Percentiles rank a stretch among this genome's conserved stretches.
Conservation (phyloP, 345 rosid species). For the Eucalyptus marginata region DNA sequence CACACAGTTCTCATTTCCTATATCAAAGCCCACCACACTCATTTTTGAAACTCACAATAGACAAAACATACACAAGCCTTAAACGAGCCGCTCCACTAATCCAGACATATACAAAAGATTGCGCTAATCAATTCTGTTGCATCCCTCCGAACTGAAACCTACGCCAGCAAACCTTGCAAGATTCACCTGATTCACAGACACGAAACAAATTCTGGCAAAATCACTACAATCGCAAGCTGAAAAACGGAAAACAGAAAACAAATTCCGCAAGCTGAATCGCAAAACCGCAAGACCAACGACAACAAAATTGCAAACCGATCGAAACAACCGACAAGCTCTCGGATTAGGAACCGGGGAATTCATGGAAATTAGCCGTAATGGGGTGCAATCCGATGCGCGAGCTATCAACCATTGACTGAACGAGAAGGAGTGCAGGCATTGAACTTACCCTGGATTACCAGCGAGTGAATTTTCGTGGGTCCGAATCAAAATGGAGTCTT, state of each 20-base stretch:
- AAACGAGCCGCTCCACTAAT: not conserved
- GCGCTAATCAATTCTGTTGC: not conserved
- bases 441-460: not conserved
- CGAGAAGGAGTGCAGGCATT: not conserved
- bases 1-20: constrained; percentile 52
- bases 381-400: not conserved
- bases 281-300: not conserved
- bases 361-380: not conserved
- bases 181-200: not conserved
- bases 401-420: not conserved
- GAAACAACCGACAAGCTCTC: not conserved
- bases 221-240: not conserved
- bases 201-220: not conserved
- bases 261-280: not conserved
- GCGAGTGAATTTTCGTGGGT: not conserved
- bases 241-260: not conserved
- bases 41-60: constrained; percentile 5
- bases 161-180: not conserved
- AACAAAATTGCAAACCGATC: not conserved
- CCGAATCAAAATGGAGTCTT: not conserved
- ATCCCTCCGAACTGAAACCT: not conserved
- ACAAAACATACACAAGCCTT: not conserved
- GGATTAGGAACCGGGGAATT: not conserved
- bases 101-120: not conserved
- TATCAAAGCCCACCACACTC: constrained; percentile 52